Evolutionary conservation across 768 basidiomycete genomes (phyloP).

Genomic region (Termitomyces sp.): DNA sequence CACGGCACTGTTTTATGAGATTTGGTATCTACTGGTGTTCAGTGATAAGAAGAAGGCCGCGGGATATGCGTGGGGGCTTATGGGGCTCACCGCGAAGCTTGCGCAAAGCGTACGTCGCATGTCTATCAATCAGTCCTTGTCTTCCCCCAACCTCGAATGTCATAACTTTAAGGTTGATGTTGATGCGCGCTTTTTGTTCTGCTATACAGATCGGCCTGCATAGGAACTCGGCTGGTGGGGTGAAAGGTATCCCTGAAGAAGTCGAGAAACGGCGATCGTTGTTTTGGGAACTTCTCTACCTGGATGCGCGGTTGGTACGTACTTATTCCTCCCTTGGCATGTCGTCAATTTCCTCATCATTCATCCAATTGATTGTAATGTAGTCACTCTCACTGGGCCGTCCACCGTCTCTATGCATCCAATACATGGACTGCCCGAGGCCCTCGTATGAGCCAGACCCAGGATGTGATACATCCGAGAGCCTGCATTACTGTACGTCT

Average conservation of each 20-base stretch:
- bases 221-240: slow-evolving; percentile 48
- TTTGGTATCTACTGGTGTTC: slow-evolving; percentile 66
- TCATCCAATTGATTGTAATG: background rate
- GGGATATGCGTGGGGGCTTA: slow-evolving; percentile 50
- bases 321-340: slow-evolving; percentile 15
- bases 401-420: slow-evolving; percentile 60
- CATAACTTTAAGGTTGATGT: background rate
- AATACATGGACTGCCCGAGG: slow-evolving; percentile 53
- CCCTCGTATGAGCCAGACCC: slow-evolving; percentile 41
- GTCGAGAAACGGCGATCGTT: slow-evolving; percentile 63
- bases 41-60: slow-evolving; percentile 66
- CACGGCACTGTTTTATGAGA: slow-evolving; percentile 51
- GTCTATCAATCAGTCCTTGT: slow-evolving; percentile 34
- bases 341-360: background rate
- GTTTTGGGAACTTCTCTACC: slow-evolving; percentile 65
- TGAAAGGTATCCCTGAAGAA: slow-evolving; percentile 67
- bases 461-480: slow-evolving; percentile 30
- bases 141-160: slow-evolving; percentile 18
- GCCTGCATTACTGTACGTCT: slow-evolving; percentile 36
- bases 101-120: slow-evolving; percentile 63
- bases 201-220: slow-evolving; percentile 12
- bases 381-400: slow-evolving; percentile 62
- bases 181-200: background rate
- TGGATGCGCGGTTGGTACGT: slow-evolving; percentile 57
- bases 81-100: slow-evolving; percentile 55